phyloP scores from a whole-genome alignment of 208 protist species.

The Leishmania amazonensis region DNA sequence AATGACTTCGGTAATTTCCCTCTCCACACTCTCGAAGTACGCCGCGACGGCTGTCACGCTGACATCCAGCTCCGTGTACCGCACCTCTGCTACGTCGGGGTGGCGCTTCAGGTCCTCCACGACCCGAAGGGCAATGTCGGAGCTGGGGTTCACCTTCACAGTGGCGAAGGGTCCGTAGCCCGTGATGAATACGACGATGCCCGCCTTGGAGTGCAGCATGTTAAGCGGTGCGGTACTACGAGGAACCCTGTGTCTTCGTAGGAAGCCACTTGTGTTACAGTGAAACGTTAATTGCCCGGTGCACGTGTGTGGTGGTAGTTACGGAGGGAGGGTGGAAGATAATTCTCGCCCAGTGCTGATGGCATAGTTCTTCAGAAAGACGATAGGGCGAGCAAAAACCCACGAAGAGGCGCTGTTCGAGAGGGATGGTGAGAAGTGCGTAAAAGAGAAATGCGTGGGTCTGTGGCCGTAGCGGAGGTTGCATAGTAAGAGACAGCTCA shows the following conservation, averaged over 20 bases:
- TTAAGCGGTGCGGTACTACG: neutral
- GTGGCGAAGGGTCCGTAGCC: conserved; percentile 69
- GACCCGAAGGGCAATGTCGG: conserved; percentile 38
- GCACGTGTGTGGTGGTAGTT: neutral
- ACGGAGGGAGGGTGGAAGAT: neutral
- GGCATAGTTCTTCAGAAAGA: neutral
- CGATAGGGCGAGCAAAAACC: neutral
- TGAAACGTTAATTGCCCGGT: neutral
- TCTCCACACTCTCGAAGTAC: conserved; percentile 58
- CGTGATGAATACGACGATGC: conserved; percentile 55
- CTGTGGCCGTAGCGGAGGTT: neutral
- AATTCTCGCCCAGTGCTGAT: neutral
- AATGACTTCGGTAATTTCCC: conserved; percentile 22
- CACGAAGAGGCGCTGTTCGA: neutral
- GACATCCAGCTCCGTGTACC: conserved; percentile 50
- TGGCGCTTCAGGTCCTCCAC: conserved; percentile 26
- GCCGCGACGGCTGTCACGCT: conserved; percentile 32
- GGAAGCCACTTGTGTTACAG: neutral
- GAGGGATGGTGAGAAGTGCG: neutral
- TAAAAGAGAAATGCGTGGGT: neutral
- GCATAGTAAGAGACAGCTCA: neutral
- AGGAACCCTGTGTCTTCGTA: neutral
- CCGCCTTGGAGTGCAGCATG: conserved; percentile 10
- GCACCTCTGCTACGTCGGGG: conserved; percentile 21
- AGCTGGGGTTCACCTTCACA: conserved; percentile 69